Conservation (phyloP, 306 rosid species). For the Nissolia schottii region DNA sequence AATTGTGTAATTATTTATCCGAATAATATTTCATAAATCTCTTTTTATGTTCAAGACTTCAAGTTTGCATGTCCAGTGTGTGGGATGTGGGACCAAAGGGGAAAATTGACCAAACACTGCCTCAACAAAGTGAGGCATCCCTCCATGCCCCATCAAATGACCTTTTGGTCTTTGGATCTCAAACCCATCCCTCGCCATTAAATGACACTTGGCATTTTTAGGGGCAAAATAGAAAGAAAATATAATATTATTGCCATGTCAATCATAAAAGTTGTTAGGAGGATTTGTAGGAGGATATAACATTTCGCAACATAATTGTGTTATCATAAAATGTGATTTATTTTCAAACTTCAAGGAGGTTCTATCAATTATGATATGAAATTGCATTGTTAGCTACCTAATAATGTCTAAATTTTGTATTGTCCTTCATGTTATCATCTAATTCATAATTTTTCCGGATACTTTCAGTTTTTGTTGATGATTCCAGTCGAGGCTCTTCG, state of each 20-base stretch:
- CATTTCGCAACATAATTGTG: not conserved
- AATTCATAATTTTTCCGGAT: conserved; percentile 13
- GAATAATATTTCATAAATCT: not conserved
- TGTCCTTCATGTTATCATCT: conserved; percentile 11
- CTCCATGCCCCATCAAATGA: not conserved
- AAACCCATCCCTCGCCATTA: not conserved
- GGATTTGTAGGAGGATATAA: too few species aligned
- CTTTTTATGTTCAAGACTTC: not conserved
- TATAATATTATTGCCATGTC: too few species aligned
- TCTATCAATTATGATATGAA: not conserved
- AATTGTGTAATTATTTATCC: not conserved
- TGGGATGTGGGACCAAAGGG: not conserved
- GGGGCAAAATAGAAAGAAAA: too few species aligned
- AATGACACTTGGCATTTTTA: too few species aligned
- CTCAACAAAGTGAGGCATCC: conserved; percentile 16
- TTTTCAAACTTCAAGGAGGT: not conserved
- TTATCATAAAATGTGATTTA: not conserved
- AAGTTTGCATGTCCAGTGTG: not conserved
- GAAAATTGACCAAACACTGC: not conserved
- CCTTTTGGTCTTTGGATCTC: not conserved
- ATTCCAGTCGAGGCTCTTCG: conserved; percentile 82
- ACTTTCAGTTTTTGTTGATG: conserved; percentile 76
- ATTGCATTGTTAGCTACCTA: not conserved
- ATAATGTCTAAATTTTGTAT: conserved; percentile 2
- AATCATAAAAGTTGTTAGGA: too few species aligned